A percentile compares a stretch with the other conserved stretches of the same genome.
Conservation (phyloP, 2,329 filamentous ascomycete genomes). For the Aureobasidium leucospermi region DNA sequence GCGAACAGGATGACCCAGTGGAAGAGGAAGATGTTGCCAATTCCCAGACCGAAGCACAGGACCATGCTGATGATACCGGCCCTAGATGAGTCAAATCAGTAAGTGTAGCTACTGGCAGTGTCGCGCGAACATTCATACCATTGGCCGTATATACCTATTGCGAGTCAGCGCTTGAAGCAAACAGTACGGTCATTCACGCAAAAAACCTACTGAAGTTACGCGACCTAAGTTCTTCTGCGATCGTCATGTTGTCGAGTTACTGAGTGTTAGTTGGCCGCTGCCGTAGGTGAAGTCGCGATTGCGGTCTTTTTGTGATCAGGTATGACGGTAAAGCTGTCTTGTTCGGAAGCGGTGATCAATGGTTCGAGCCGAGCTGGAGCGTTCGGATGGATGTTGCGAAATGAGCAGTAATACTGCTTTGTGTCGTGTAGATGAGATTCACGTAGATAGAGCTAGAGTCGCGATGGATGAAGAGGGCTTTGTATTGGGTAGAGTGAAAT, state of each 20-base stretch:
- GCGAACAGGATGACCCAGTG: slow-evolving; percentile 54
- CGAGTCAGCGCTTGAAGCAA: slow-evolving; percentile 9
- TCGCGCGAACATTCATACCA: slow-evolving; percentile 43
- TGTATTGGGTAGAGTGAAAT: background rate
- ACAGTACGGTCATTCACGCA: slow-evolving; percentile 11
- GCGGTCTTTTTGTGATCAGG: background rate
- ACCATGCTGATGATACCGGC: slow-evolving; percentile 54
- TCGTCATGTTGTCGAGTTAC: slow-evolving; percentile 40
- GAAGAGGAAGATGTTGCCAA: slow-evolving; percentile 61
- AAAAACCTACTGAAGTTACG: slow-evolving; percentile 56
- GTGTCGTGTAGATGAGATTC: background rate
- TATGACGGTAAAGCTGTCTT: slow-evolving; percentile 8
- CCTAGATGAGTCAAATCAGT: slow-evolving; percentile 27
- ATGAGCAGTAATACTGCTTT: background rate
- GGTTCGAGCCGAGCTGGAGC: slow-evolving; percentile 1
- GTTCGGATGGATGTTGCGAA: background rate
- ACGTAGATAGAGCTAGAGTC: background rate
- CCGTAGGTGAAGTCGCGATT: background rate
- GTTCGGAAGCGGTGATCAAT: background rate
- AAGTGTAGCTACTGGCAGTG: slow-evolving; percentile 17
- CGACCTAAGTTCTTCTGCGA: slow-evolving; percentile 56
- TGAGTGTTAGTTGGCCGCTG: background rate
- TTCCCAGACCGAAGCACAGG: slow-evolving; percentile 59
- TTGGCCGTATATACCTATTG: slow-evolving; percentile 59
- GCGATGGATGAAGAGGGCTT: background rate